A percentile compares a stretch with the other conserved stretches of the same genome.
These are phyloP conservation scores for Fraxinus angustifolia DNA, from an alignment of 305 asterid genomes.

Conservation along the genomic window DNA sequence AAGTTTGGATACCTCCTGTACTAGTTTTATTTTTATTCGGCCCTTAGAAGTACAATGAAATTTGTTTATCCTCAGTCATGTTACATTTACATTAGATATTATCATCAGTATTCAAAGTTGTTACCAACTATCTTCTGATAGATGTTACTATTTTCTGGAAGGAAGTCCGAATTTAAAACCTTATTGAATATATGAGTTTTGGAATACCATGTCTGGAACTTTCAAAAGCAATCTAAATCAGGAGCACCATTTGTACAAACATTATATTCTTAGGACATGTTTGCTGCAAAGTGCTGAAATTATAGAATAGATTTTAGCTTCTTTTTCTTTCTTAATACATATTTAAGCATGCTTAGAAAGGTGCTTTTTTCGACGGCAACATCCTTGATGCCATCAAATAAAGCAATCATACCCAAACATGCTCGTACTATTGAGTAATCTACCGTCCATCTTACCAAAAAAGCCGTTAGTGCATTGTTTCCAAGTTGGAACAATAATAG, in stretches of 20 bases:
- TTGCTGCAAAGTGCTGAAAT: neutral
- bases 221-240: neutral
- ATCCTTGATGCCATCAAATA: neutral
- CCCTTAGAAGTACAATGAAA: neutral
- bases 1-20: neutral
- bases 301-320: neutral
- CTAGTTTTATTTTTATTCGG: neutral
- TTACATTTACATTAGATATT: neutral
- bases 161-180: neutral
- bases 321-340: neutral
- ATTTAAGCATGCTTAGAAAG: neutral
- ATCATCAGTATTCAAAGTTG: neutral
- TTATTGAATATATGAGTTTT: neutral
- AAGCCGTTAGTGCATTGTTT: neutral
- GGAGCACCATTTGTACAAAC: neutral
- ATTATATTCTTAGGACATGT: neutral
- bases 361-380: neutral
- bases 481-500: slow-evolving; percentile 1
- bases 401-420: neutral
- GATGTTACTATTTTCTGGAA: neutral
- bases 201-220: neutral
- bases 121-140: neutral
- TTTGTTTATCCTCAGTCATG: neutral
- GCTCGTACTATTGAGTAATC: neutral
- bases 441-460: slow-evolving; percentile 32